Evolutionary conservation across 1,284 basidiomycete species (phyloP).

Genomic region (Apiotrichum gamsii): DNA sequence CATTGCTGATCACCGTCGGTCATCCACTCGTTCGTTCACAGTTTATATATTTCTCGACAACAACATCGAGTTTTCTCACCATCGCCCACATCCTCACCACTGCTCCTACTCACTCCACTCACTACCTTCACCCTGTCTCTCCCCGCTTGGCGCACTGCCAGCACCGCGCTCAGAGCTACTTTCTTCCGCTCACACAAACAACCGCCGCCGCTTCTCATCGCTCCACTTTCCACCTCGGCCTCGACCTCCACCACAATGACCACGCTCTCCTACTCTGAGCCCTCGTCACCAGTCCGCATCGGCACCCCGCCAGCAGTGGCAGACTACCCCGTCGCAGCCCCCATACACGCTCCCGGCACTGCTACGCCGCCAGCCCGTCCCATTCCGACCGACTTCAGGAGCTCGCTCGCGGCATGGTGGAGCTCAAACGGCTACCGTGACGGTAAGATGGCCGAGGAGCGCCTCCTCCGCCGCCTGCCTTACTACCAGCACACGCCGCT

Average conservation of each 20-base stretch:
- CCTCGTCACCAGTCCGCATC: neutral
- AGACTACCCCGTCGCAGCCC: neutral
- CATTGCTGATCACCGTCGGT: too few species aligned
- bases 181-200: neutral
- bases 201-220: neutral
- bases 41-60: too few species aligned
- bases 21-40: too few species aligned
- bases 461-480: conserved; percentile 33
- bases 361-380: conserved; percentile 19
- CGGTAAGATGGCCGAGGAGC: conserved; percentile 37
- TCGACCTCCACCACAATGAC: neutral
- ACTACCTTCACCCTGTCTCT: neutral
- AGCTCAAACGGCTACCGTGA: conserved; percentile 38
- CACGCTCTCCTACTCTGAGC: conserved; percentile 1
- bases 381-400: conserved; percentile 39
- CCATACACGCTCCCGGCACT: neutral
- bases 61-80: too few species aligned
- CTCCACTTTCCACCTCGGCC: neutral
- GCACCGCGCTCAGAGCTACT: neutral
- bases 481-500: conserved; percentile 20
- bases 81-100: neutral
- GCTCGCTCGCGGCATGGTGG: conserved; percentile 42
- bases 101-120: neutral
- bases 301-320: neutral
- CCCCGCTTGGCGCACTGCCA: neutral